These are phyloP conservation scores for Epicoccum sorghinum DNA, from an alignment of 2,329 filamentous ascomycete genomes.

Conservation along the genomic window DNA sequence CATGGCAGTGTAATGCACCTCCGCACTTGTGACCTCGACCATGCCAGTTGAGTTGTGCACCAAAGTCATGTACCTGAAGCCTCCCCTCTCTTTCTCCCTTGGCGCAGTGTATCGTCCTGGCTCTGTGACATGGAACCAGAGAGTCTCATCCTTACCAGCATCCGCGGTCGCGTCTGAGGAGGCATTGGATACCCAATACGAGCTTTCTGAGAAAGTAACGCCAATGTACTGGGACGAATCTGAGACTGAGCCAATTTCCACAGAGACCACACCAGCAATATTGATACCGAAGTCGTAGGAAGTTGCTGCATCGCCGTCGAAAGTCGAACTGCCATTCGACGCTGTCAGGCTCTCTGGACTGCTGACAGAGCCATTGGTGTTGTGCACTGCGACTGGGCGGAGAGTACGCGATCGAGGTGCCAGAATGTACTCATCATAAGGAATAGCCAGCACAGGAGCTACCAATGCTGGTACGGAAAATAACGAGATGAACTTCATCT, in stretches of 20 bases:
- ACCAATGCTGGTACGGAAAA: conserved; percentile 1
- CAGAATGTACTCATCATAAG: conserved; percentile 51
- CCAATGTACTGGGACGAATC: conserved; percentile 49
- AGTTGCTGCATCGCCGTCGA: conserved; percentile 45
- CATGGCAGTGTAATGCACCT: conserved; percentile 55
- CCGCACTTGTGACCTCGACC: conserved; percentile 45
- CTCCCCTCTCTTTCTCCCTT: conserved; percentile 52
- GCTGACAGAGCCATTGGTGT: conserved; percentile 48
- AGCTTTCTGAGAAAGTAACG: conserved; percentile 51
- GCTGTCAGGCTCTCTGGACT: conserved; percentile 42
- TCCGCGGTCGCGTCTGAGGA: conserved; percentile 56
- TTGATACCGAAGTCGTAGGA: conserved; percentile 53
- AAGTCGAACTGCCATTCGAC: conserved; percentile 39
- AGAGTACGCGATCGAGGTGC: conserved; percentile 47
- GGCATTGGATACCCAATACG: conserved; percentile 56
- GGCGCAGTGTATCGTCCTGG: conserved; percentile 52
- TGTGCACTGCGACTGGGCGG: conserved; percentile 43
- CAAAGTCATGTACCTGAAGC: conserved; percentile 55
- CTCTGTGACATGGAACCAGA: conserved; percentile 55
- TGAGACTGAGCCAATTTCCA: conserved; percentile 44
- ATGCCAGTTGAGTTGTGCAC: conserved; percentile 52
- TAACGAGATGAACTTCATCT: conserved; percentile 1
- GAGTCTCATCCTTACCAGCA: conserved; percentile 53
- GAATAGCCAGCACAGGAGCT: conserved; percentile 14
- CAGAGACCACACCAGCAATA: conserved; percentile 50